phyloP scores from a whole-genome alignment of 768 basidiomycete species.

The Cubamyces sp. region DNA sequence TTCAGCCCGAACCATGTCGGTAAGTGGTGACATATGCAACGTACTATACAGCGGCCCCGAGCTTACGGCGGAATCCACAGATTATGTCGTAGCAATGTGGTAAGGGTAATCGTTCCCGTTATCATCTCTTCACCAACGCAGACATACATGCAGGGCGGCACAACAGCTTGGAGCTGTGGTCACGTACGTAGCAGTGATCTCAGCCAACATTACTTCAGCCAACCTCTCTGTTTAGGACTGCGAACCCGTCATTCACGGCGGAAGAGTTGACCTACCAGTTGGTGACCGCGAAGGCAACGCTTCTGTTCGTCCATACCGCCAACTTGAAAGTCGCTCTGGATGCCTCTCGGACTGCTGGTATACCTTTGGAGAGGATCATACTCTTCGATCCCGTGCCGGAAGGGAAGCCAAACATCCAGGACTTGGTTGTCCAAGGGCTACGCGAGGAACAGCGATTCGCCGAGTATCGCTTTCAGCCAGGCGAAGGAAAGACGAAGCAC shows the following conservation, averaged over 20 bases:
- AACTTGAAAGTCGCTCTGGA: slow-evolving; percentile 26
- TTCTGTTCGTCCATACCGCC: slow-evolving; percentile 31
- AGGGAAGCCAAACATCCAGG: slow-evolving; percentile 26
- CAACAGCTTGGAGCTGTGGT: slow-evolving; percentile 60
- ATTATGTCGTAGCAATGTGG: slow-evolving; percentile 23
- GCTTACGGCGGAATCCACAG: background rate
- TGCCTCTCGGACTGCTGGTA: slow-evolving; percentile 25
- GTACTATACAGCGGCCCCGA: background rate
- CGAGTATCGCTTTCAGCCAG: slow-evolving; percentile 28
- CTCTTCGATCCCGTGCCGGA: slow-evolving; percentile 10
- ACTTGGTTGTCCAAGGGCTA: slow-evolving; percentile 29
- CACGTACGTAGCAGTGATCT: slow-evolving; percentile 45
- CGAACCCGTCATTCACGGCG: slow-evolving; percentile 35
- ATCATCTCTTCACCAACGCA: background rate
- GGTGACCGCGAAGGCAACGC: slow-evolving; percentile 22
- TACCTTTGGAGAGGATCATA: slow-evolving; percentile 28
- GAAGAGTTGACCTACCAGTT: slow-evolving; percentile 37
- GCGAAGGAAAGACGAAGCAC: slow-evolving; percentile 36
- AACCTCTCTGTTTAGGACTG: slow-evolving; percentile 28
- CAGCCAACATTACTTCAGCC: too few relatives aligned
- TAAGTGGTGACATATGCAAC: background rate
- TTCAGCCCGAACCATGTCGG: slow-evolving; percentile 21
- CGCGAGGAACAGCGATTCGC: slow-evolving; percentile 22
- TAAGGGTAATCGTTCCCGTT: background rate
- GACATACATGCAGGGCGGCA: slow-evolving; percentile 40